Evolutionary conservation across 179 eudicot species (phyloP), one percentile per base, ranked within the genome.

Genomic region (Vitellaria paradoxa): DNA sequence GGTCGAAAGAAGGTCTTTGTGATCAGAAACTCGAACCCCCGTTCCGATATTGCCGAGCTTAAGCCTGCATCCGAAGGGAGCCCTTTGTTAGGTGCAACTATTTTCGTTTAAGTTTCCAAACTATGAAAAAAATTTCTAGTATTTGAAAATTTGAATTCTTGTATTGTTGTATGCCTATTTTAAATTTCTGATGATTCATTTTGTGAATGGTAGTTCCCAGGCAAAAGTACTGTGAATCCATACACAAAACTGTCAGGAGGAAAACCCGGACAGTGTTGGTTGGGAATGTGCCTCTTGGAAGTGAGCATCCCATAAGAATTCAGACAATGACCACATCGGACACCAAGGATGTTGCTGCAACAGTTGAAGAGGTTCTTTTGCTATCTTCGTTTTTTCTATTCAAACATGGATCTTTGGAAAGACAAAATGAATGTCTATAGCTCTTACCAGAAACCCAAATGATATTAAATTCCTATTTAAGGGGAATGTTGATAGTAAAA

Each of bases 301-400:
- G 99, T 52, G 94, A 96, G 47, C 98, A 96, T 85, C 99, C 98
- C n/a, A 89, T 96, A 81, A 90, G 94, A 82, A 84, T 96, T 84
- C 99, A 96, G 68, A 96, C 99, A 18, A 96, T 96, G 99, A 96
- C 99, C 52, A 96, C 99, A 55, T 84, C 97, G 0, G 99, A 96
- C 80, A 96, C 99, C 2, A 96, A 96, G 84, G 99, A 96, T 81
- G 92, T 96, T 62, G 94, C 92, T 75, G 97, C 83, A 70, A 96
- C 99, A 60, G 99, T 93, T 63, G 94, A 91, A 52, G 92, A 96
- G 98, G 99, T 96, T 80, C 70, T 23, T 65, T 67, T 65, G 6
- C 65, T 69, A 64, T 7, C 37, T 20, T 71, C 23, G 42, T 70
- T 80, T 30, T 30, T 37, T 59, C 55, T 61, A 56, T 9, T 64